These are phyloP conservation scores for Xanthoconium separans DNA, from an alignment of 1,284 basidiomycete species.

Conservation along the genomic window DNA sequence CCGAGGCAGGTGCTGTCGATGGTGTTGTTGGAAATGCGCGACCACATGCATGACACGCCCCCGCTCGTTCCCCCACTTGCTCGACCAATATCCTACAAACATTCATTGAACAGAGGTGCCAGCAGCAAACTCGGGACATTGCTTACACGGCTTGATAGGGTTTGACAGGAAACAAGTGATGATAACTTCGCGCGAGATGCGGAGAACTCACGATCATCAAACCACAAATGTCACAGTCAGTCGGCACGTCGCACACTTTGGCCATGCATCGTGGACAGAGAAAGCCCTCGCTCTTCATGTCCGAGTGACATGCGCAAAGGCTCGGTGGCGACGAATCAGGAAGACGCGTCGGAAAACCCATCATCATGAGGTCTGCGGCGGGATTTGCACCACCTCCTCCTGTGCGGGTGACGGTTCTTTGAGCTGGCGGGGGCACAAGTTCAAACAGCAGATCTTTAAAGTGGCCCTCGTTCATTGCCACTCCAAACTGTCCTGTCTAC, in stretches of 20 bases:
- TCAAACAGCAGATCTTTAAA: conserved; percentile 95
- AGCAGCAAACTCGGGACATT: not conserved
- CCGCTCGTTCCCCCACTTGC: conserved; percentile 34
- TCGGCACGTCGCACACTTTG: conserved; percentile 97
- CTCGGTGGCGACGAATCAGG: conserved; percentile 79
- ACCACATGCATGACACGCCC: conserved; percentile 72
- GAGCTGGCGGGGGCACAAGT: conserved; percentile 92
- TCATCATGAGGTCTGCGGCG: conserved; percentile 92
- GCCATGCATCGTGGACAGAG: conserved; percentile 91
- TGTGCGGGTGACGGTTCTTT: conserved; percentile 57
- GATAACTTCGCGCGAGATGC: conserved; percentile 93
- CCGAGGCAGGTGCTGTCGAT: conserved; percentile 41
- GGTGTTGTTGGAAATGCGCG: conserved; percentile 51
- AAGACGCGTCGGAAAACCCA: conserved; percentile 96
- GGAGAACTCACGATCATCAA: conserved; percentile 98
- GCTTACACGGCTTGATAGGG: conserved; percentile 79
- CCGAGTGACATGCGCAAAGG: conserved; percentile 92
- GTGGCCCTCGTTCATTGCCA: conserved; percentile 96
- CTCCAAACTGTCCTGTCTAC: conserved; percentile 81
- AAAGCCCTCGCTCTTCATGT: conserved; percentile 88
- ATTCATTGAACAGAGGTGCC: conserved; percentile 2
- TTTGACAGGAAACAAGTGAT: conserved; percentile 90
- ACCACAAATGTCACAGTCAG: conserved; percentile 96
- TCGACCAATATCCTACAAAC: conserved; percentile 41
- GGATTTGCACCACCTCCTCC: conserved; percentile 53